Conservation (phyloP, 345 rosid genomes). For the Salix brachista region DNA sequence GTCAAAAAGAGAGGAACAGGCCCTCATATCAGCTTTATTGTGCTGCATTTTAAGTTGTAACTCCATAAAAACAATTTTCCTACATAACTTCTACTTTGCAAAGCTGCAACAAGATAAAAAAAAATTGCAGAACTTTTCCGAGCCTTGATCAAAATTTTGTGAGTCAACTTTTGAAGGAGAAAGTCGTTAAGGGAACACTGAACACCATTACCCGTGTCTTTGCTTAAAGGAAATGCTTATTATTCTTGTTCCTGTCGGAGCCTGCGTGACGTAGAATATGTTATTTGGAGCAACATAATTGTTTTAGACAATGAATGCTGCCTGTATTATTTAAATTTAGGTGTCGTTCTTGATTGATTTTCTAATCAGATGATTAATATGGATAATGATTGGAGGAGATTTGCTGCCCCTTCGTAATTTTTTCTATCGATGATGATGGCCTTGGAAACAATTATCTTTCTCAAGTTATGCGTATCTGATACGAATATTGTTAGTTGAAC, state of each 20-base stretch:
- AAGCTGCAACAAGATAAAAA: background rate
- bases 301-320: background rate
- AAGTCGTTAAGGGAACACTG: background rate
- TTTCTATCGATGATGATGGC: background rate
- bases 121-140: background rate
- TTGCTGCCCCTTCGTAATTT: background rate
- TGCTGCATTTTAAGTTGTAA: background rate
- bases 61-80: background rate
- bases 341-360: background rate
- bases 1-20: background rate
- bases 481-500: background rate
- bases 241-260: background rate
- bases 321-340: background rate
- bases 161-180: background rate
- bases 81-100: background rate
- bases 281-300: background rate
- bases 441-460: background rate
- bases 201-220: conserved; percentile 6
- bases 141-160: background rate
- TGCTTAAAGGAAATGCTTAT: background rate
- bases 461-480: background rate
- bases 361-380: conserved; percentile 4
- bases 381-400: conserved; percentile 1
- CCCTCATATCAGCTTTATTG: background rate
- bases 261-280: background rate